Conservation (phyloP, 306 rosid genomes). For the Crataegus laevigata region DNA sequence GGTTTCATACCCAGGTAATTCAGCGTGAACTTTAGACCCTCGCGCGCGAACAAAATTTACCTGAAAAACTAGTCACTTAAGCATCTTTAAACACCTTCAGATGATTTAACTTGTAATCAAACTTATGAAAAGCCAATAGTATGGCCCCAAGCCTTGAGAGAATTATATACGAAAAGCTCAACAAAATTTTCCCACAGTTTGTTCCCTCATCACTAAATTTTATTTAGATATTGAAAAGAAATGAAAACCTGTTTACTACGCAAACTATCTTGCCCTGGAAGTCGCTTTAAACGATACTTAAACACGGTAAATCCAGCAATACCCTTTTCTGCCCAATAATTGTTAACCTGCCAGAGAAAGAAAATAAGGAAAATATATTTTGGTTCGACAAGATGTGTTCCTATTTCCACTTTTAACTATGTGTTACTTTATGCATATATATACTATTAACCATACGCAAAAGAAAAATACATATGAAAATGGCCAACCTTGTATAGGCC, state of each 20-base stretch:
- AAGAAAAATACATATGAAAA: background rate
- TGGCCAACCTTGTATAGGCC: slow-evolving; percentile 33
- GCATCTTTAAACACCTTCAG: background rate
- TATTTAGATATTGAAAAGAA: background rate
- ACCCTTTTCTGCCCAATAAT: slow-evolving; percentile 31
- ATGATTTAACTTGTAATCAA: background rate
- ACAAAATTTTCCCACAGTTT: background rate
- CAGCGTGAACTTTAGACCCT: slow-evolving; percentile 18
- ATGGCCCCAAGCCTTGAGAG: background rate
- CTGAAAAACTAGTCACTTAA: slow-evolving; percentile 6
- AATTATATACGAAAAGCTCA: background rate
- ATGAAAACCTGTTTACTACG: slow-evolving; percentile 20
- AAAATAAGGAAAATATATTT: background rate
- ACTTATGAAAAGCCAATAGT: background rate
- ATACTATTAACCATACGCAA: background rate
- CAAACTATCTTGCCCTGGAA: slow-evolving; percentile 21
- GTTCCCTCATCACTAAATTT: background rate
- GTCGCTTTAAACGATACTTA: slow-evolving; percentile 24
- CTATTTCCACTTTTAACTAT: background rate
- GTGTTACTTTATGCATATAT: background rate
- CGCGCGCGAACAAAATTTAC: slow-evolving; percentile 24
- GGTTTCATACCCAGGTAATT: slow-evolving; percentile 30
- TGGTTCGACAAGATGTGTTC: background rate
- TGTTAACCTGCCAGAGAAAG: slow-evolving; percentile 4
- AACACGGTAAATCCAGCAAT: slow-evolving; percentile 24